Evolutionary conservation across 2,329 filamentous ascomycete species (phyloP), one percentile per base, ranked within the genome.

Genomic region (Stachybotrys echinatus): DNA sequence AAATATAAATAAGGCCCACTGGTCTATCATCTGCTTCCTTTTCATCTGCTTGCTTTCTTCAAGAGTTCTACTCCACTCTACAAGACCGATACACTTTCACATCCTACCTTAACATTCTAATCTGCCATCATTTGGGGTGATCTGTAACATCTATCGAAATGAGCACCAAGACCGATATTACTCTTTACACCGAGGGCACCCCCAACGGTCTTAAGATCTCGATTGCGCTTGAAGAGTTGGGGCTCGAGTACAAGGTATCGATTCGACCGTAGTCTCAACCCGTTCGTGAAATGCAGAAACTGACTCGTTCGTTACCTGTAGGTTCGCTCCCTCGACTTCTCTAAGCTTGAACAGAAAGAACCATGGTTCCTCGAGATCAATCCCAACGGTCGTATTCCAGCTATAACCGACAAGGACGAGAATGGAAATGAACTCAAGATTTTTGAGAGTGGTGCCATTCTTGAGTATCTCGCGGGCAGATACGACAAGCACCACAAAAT

Each of bases 291-390:
- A 37, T 3, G n/a, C 37, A 27, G 5, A 46, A n/a, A 27, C 20
- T 45, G 23, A 45, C 8, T 12, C 31, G 4, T 37, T 17, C 21
- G 14, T 34, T 21, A 12, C 19, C 20, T 12, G 17, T 37, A 72
- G 70, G 61, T 66, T 44, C 79, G 83, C 46, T 76, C 80, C 40
- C 83, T 92, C 59, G 76, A 87, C 17, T 76, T 92, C 45, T 70
- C 65, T 56, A 86, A 87, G 59, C 87, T 88, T 64, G 76, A 71
- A 3, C 88, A 92, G 61, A 92, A 91, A 63, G 71, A 91, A 65
- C 81, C 80, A 19, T 92, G 87, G 88, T 95, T 90, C 69, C 77
- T 92, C 38, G 82, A 83, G 48, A 92, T 94, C 72, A 95, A 94
- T 69, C 89, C 89, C 52, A 94, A 94, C 67, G 89, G 89, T 55